Evolutionary conservation across 495 filamentous ascomycete genomes (phyloP).

Genomic region (Neohortaea acidophila): DNA sequence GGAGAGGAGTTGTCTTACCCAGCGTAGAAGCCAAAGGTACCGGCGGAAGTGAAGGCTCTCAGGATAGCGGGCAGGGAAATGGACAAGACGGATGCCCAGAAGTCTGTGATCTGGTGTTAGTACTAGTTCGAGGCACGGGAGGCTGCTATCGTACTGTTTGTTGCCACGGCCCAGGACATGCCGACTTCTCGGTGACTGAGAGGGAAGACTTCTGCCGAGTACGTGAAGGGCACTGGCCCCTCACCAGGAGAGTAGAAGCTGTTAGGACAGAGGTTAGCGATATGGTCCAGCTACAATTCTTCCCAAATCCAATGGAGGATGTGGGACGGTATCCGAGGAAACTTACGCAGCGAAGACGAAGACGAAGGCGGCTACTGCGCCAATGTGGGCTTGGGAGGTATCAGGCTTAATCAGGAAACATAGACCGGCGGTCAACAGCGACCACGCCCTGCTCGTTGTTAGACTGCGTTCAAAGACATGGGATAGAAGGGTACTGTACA

Average conservation of each 20-base stretch:
- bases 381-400: slow-evolving; percentile 2
- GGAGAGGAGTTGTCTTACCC: slow-evolving; percentile 41
- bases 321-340: background rate
- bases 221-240: slow-evolving; percentile 72
- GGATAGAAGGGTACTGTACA: no score
- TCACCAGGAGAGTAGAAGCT: slow-evolving; percentile 67
- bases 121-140: background rate
- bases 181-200: slow-evolving; percentile 26
- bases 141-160: slow-evolving; percentile 26
- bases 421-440: slow-evolving; percentile 55
- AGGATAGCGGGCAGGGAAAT: background rate
- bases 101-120: slow-evolving; percentile 2
- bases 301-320: no score
- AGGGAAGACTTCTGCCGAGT: slow-evolving; percentile 69
- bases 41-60: background rate
- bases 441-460: slow-evolving; percentile 32
- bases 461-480: background rate
- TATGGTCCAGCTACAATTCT: no score
- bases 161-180: slow-evolving; percentile 41
- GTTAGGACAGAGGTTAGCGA: no score
- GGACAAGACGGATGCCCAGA: background rate
- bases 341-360: no score
- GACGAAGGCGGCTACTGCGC: background rate
- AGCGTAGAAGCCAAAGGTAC: background rate
- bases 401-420: slow-evolving; percentile 46